Conservation (phyloP, 306 rosid species). For the Cucurbita ficifolia region DNA sequence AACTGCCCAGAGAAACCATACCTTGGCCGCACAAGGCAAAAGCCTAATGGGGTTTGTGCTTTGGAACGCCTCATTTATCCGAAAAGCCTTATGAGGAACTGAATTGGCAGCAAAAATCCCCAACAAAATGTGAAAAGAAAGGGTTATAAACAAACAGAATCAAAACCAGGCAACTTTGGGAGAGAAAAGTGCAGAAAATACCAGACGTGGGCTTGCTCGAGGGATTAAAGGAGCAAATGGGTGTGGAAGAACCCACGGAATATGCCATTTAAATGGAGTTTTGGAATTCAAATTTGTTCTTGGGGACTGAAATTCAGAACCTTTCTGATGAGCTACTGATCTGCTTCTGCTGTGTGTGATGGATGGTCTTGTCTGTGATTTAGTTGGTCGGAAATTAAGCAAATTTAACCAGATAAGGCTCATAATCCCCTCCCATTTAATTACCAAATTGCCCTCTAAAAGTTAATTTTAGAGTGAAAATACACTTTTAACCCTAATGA, state of each 20-base stretch:
- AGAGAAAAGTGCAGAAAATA: slow-evolving; percentile 9
- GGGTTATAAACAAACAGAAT: slow-evolving; percentile 2
- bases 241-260: slow-evolving; percentile 26
- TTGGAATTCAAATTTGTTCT: neutral
- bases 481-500: too few species aligned
- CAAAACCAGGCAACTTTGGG: neutral
- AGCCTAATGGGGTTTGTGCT: slow-evolving; percentile 39
- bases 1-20: slow-evolving; percentile 11
- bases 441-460: slow-evolving; percentile 20
- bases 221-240: slow-evolving; percentile 44
- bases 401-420: slow-evolving; percentile 23
- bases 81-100: slow-evolving; percentile 32
- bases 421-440: neutral
- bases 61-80: slow-evolving; percentile 33
- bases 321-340: neutral
- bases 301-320: neutral
- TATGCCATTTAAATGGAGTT: slow-evolving; percentile 37
- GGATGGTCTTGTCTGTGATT: neutral
- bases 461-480: too few species aligned
- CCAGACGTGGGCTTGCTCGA: slow-evolving; percentile 66
- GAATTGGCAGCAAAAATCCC: slow-evolving; percentile 26
- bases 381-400: slow-evolving; percentile 4
- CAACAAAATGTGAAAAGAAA: slow-evolving; percentile 13
- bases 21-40: slow-evolving; percentile 67
- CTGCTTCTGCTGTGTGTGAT: neutral